Conservation (phyloP, 768 basidiomycete species). For the Suillus bovinus region DNA sequence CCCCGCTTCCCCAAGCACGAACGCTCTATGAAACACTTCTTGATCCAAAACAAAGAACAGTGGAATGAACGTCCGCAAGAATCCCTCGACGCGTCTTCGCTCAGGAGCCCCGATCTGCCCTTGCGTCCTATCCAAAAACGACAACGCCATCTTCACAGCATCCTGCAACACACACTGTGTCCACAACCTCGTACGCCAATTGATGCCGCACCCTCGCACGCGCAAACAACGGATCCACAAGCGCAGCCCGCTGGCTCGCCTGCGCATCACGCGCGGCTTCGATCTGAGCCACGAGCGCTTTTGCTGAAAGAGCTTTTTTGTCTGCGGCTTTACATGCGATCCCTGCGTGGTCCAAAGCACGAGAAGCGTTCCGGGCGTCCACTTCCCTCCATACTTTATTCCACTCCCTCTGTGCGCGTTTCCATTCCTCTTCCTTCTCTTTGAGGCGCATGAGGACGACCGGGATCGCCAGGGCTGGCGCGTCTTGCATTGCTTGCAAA, state of each 20-base stretch:
- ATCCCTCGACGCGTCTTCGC: conserved; percentile 79
- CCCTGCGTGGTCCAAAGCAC: conserved; percentile 91
- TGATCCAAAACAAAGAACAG: conserved; percentile 78
- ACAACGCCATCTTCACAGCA: conserved; percentile 82
- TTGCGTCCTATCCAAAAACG: conserved; percentile 87
- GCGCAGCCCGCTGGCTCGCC: conserved; percentile 67
- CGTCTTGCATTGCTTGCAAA: conserved; percentile 88
- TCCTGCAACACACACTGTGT: conserved; percentile 82
- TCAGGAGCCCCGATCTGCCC: conserved; percentile 71
- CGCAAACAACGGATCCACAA: conserved; percentile 51
- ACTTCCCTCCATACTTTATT: conserved; percentile 99
- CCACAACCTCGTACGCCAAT: conserved; percentile 74
- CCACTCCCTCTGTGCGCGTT: conserved; percentile 95
- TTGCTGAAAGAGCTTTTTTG: conserved; percentile 78
- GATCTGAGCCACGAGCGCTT: conserved; percentile 80
- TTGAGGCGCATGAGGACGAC: conserved; percentile 88
- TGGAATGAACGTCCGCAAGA: conserved; percentile 74
- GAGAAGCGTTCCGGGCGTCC: conserved; percentile 90
- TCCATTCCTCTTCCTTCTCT: conserved; percentile 99
- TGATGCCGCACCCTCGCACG: conserved; percentile 75
- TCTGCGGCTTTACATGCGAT: conserved; percentile 89
- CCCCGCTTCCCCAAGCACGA: conserved; percentile 60
- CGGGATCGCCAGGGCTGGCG: conserved; percentile 84
- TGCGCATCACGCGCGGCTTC: conserved; percentile 85
- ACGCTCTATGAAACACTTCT: conserved; percentile 67